Base-by-base conservation (phyloP, 192 early-diverging fungal genomes). In the Paraglomus brasilianum region DNA sequence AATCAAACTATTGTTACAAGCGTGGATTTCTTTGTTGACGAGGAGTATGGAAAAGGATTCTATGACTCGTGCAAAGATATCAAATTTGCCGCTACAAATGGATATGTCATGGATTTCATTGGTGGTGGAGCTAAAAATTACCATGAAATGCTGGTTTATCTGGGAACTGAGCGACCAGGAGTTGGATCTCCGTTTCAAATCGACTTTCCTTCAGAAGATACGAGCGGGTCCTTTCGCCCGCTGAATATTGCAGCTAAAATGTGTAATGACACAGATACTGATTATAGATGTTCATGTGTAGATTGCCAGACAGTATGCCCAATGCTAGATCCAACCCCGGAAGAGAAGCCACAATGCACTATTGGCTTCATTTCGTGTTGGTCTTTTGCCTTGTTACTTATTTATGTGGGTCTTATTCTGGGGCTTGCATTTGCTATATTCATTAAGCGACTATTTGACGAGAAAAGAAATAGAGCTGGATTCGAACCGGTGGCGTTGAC, bases 141-240 rank as follows among this genome's bases (percentile, higher is more conserved):
- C 74, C 75, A 74, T 10, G 82, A 80, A 4, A 81, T 88, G 79
- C 70, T 86, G 5, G 59, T 60, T 1, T 86, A 76, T 57, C 78
- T 88, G 81, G 87, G 87, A 43, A 68, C 61, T 8, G 81, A 82
- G 40, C 64, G 79, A 13, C 81, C 78, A n/a, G 30, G 76, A 4
- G 68, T 85, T 5, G 87, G 87, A 9, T 85, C 83, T 5, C 87
- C 87, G 24, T 86, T 88, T 59, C 85, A 85, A 44, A 88, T 88
- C 49, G 73, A 86, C 38, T 86, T 88, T 69, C 87, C 87, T 13
- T 43, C 78, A 0, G 56, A 74, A 15, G 68, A 76, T 46, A 52
- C 76, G n/a, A 59, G 72, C 14, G 62, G 70, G 14, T 22, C 24
- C 6, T 51, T 80, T 30, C 66, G 38, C 6, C 73, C 78, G 0